Conservation (phyloP, 2,329 filamentous ascomycete genomes). For the Cordyceps tenuipes region DNA sequence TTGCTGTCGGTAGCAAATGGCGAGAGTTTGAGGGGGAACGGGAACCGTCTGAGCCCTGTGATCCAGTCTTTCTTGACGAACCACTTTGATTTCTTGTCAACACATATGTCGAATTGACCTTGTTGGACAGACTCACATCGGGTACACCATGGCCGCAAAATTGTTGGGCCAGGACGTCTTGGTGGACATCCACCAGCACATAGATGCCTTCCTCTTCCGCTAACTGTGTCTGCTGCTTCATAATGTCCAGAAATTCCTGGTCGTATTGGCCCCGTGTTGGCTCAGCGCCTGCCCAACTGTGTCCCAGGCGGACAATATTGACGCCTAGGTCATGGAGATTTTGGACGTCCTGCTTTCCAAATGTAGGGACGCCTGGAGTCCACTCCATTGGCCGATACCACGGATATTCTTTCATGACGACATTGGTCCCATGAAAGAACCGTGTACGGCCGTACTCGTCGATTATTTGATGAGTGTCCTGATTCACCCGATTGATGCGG, state of each 20-base stretch:
- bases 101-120: not conserved
- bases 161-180: slow-evolving; percentile 14
- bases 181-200: slow-evolving; percentile 16
- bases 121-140: slow-evolving; percentile 12
- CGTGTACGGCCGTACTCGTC: slow-evolving; percentile 16
- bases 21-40: slow-evolving; percentile 13
- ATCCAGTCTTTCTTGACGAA: slow-evolving; percentile 16
- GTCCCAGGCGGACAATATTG: slow-evolving; percentile 15
- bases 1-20: slow-evolving; percentile 12
- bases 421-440: slow-evolving; percentile 17
- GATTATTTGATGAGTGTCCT: slow-evolving; percentile 15
- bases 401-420: slow-evolving; percentile 16
- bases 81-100: slow-evolving; percentile 11
- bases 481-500: slow-evolving; percentile 13
- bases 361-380: slow-evolving; percentile 14
- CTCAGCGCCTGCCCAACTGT: slow-evolving; percentile 16
- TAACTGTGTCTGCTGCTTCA: slow-evolving; percentile 15
- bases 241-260: slow-evolving; percentile 15
- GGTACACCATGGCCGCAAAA: slow-evolving; percentile 16
- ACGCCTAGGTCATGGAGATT: slow-evolving; percentile 15
- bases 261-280: slow-evolving; percentile 15
- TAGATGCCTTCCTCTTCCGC: slow-evolving; percentile 16
- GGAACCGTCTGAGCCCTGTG: slow-evolving; percentile 10
- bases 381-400: slow-evolving; percentile 16
- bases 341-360: slow-evolving; percentile 14